Evolutionary conservation across 371 early-diverging fungal genomes (phyloP).

Genomic region (Choanephora cucurbitarum): DNA sequence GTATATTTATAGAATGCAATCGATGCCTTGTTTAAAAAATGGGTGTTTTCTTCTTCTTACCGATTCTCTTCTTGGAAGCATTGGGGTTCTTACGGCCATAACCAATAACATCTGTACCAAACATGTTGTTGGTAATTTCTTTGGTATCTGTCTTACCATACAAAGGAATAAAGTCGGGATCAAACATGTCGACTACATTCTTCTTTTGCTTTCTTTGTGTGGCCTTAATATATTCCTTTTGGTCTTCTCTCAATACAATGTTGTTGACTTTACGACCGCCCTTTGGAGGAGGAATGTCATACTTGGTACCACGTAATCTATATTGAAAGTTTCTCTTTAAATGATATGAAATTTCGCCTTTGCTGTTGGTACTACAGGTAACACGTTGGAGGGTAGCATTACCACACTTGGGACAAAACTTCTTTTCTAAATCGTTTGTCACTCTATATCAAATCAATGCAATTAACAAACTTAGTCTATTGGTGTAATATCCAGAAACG

Average conservation of each 20-base stretch:
- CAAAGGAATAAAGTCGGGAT: conserved; percentile 76
- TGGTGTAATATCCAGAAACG: no score
- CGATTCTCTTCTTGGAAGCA: conserved; percentile 55
- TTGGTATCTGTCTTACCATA: conserved; percentile 55
- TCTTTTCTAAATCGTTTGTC: conserved; percentile 83
- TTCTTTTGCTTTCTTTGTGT: conserved; percentile 57
- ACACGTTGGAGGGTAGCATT: conserved; percentile 86
- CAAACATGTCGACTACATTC: conserved; percentile 66
- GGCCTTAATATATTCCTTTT: conserved; percentile 77
- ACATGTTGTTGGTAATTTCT: conserved; percentile 55
- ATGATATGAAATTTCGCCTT: conserved; percentile 80
- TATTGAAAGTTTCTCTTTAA: conserved; percentile 91
- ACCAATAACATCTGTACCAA: conserved; percentile 76
- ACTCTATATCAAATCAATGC: conserved; percentile 47
- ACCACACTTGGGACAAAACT: conserved; percentile 95
- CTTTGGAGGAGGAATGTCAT: conserved; percentile 82
- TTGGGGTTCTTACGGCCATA: conserved; percentile 92
- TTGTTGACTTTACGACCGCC: conserved; percentile 80
- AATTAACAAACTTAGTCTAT: no score
- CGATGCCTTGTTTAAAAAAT: conserved; percentile 13
- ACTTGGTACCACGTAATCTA: conserved; percentile 88
- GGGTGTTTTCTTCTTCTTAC: conserved; percentile 50
- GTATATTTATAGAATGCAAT: no score
- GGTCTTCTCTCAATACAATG: conserved; percentile 91
- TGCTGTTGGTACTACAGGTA: conserved; percentile 76